Evolutionary conservation across 257 asterid genomes (phyloP).

Genomic region (Apocynum venetum): DNA sequence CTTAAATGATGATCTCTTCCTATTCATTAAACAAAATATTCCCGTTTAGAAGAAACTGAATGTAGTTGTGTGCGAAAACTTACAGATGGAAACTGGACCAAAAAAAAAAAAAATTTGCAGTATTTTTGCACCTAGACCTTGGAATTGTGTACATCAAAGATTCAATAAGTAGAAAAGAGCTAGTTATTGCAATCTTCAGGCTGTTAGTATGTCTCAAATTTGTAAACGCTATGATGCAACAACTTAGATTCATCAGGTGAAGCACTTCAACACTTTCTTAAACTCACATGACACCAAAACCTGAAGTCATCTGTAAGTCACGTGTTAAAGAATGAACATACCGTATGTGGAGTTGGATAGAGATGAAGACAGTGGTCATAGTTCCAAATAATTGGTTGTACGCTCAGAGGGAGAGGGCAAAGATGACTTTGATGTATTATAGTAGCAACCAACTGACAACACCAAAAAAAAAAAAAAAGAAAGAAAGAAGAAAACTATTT

Average conservation of each 20-base stretch:
- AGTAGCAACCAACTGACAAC: conserved; percentile 85
- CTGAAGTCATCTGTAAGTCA: background rate
- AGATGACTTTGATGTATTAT: conserved; percentile 95
- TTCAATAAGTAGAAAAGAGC: no score
- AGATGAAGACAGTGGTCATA: conserved; percentile 91
- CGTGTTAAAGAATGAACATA: conserved; percentile 23
- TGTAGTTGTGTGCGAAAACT: background rate
- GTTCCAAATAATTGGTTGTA: conserved; percentile 93
- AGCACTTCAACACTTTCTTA: background rate
- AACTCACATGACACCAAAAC: background rate
- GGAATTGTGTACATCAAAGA: background rate
- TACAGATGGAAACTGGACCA: background rate
- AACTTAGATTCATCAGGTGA: background rate
- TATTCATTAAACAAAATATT: background rate
- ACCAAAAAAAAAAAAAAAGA: conserved; percentile 8
- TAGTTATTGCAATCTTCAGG: background rate
- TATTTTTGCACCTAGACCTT: no score
- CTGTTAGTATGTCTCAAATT: background rate
- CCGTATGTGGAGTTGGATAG: conserved; percentile 88
- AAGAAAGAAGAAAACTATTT: conserved; percentile 1
- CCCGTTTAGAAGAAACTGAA: background rate
- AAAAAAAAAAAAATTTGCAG: background rate
- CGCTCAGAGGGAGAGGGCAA: conserved; percentile 85
- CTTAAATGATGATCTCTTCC: background rate
- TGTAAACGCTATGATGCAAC: no score